phyloP scores from a whole-genome alignment of 352 stramenopile species.

The Pythium oligandrum region DNA sequence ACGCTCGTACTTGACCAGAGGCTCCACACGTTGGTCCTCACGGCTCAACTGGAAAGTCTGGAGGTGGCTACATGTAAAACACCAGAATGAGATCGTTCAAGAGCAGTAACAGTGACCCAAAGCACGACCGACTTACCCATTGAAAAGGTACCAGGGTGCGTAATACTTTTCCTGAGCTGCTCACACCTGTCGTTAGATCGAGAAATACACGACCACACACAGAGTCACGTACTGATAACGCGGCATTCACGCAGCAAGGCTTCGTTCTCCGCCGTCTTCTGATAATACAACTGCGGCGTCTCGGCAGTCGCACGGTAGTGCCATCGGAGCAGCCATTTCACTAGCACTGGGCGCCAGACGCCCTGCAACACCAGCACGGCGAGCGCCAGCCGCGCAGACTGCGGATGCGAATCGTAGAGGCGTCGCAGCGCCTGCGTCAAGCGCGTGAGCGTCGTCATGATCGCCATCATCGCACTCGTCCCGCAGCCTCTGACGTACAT shows the following conservation, averaged over 20 bases:
- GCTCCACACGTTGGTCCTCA: constrained; percentile 25
- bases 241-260: constrained; percentile 29
- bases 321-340: constrained; percentile 6
- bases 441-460: too few relatives aligned
- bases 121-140: constrained; percentile 21
- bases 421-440: too few relatives aligned
- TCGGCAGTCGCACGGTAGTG: constrained; percentile 36
- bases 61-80: constrained; percentile 25
- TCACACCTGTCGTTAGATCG: background rate
- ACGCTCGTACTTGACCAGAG: constrained; percentile 40
- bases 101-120: too few relatives aligned
- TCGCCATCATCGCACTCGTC: too few relatives aligned
- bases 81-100: background rate
- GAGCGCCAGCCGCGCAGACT: constrained; percentile 6
- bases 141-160: constrained; percentile 55
- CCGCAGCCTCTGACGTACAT: too few relatives aligned
- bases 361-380: constrained; percentile 11
- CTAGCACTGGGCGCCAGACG: constrained; percentile 12
- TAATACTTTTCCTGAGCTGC: constrained; percentile 44
- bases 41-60: constrained; percentile 50
- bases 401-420: too few relatives aligned
- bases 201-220: constrained; percentile 1
- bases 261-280: constrained; percentile 27
- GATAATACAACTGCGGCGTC: constrained; percentile 40
- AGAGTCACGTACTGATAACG: constrained; percentile 37